phyloP scores from a whole-genome alignment of 495 filamentous ascomycete genomes.

The Talaromyces nanjingensis region DNA sequence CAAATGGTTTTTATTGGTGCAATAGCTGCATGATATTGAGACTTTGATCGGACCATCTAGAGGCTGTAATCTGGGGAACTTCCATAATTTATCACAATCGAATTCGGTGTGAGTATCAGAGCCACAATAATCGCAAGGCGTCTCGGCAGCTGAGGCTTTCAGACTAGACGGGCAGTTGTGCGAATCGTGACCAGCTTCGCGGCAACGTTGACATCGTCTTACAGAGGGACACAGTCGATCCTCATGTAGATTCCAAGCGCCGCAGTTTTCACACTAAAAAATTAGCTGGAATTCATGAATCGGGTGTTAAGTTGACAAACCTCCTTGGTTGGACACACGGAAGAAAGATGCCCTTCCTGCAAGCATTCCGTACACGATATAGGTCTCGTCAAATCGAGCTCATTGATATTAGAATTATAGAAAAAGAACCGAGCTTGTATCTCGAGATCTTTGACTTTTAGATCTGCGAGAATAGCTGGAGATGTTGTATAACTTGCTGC shows the following conservation, averaged over 20 bases:
- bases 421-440: slow-evolving; percentile 34
- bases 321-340: slow-evolving; percentile 38
- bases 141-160: slow-evolving; percentile 28
- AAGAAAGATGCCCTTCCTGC: slow-evolving; percentile 36
- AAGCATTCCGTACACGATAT: slow-evolving; percentile 43
- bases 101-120: slow-evolving; percentile 32
- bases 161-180: slow-evolving; percentile 30
- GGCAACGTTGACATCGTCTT: slow-evolving; percentile 38
- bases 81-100: slow-evolving; percentile 38
- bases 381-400: slow-evolving; percentile 61
- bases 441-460: slow-evolving; percentile 35
- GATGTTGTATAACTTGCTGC: slow-evolving; percentile 29
- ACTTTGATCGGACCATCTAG: slow-evolving; percentile 23
- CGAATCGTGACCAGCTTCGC: slow-evolving; percentile 37
- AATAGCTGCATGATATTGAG: slow-evolving; percentile 43
- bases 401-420: slow-evolving; percentile 53
- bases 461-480: slow-evolving; percentile 33
- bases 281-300: slow-evolving; percentile 9
- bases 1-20: slow-evolving; percentile 37
- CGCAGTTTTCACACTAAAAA: slow-evolving; percentile 33
- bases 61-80: slow-evolving; percentile 19
- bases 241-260: slow-evolving; percentile 31
- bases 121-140: slow-evolving; percentile 41
- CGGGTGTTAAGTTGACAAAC: too few relatives aligned
- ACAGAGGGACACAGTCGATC: slow-evolving; percentile 33